Evolutionary conservation across 768 basidiomycete genomes (phyloP).

Genomic region (Boletus reticulatus): DNA sequence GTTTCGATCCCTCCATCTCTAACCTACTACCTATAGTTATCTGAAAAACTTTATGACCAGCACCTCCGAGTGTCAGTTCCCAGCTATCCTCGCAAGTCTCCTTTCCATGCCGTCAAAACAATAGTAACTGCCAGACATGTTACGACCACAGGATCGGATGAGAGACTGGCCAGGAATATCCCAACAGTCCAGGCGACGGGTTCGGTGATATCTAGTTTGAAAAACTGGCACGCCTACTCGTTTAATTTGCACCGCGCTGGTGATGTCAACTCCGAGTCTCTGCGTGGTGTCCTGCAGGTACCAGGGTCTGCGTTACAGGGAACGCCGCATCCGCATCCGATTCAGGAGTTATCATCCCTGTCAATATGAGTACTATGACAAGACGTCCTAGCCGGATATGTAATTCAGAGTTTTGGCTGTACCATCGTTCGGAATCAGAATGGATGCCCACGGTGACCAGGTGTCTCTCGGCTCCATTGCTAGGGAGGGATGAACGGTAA

Average conservation of each 20-base stretch:
- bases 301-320: neutral
- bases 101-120: neutral
- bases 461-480: constrained; percentile 7
- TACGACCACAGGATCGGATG: constrained; percentile 4
- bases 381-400: no score
- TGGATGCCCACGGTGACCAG: neutral
- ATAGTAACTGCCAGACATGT: neutral
- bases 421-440: no score
- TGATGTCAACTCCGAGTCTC: neutral
- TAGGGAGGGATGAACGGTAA: constrained; percentile 16
- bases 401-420: no score
- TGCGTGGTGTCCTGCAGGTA: constrained; percentile 2
- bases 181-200: neutral
- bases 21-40: constrained; percentile 8
- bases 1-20: constrained; percentile 5
- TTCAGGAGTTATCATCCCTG: no score
- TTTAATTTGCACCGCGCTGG: constrained; percentile 8
- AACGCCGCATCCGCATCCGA: constrained; percentile 8
- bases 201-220: constrained; percentile 4
- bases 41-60: constrained; percentile 9
- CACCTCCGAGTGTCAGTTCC: neutral
- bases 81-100: constrained; percentile 2
- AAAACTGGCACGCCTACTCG: constrained; percentile 3
- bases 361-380: no score
- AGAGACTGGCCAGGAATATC: neutral